Conservation (phyloP, 805 yeast species). For the Hanseniaspora singularis region DNA sequence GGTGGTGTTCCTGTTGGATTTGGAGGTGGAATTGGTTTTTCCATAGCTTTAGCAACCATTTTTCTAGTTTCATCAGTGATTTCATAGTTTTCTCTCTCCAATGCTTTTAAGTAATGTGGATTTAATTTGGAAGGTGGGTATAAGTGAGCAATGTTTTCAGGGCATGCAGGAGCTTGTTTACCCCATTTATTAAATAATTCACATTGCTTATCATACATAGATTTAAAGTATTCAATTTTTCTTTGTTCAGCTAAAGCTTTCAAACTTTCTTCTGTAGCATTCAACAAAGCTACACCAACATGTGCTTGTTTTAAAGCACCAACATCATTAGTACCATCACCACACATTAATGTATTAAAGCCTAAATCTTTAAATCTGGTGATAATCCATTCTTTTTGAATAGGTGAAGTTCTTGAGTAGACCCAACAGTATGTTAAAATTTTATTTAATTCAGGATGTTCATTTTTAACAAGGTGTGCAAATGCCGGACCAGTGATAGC, state of each 20-base stretch:
- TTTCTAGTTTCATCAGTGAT: conserved; percentile 62
- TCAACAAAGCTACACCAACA: conserved; percentile 92
- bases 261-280: conserved; percentile 91
- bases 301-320: conserved; percentile 98
- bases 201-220: conserved; percentile 73
- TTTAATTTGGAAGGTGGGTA: conserved; percentile 92
- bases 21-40: conserved; percentile 27
- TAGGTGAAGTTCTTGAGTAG: conserved; percentile 93
- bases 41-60: conserved; percentile 43
- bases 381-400: conserved; percentile 85
- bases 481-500: conserved; percentile 92
- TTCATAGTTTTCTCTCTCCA: conserved; percentile 71
- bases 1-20: conserved; percentile 26
- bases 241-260: conserved; percentile 76
- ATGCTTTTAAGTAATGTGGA: conserved; percentile 74
- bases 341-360: conserved; percentile 93
- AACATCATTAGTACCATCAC: conserved; percentile 99
- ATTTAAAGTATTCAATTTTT: conserved; percentile 49
- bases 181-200: conserved; percentile 70
- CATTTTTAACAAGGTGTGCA: conserved; percentile 37
- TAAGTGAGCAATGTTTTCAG: conserved; percentile 77
- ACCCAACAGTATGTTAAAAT: conserved; percentile 88
- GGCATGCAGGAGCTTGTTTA: conserved; percentile 73
- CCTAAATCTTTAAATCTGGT: conserved; percentile 76
- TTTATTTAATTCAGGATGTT: conserved; percentile 56